Conservation (phyloP, 352 stramenopile species). For the Phytophthora hybrid region DNA sequence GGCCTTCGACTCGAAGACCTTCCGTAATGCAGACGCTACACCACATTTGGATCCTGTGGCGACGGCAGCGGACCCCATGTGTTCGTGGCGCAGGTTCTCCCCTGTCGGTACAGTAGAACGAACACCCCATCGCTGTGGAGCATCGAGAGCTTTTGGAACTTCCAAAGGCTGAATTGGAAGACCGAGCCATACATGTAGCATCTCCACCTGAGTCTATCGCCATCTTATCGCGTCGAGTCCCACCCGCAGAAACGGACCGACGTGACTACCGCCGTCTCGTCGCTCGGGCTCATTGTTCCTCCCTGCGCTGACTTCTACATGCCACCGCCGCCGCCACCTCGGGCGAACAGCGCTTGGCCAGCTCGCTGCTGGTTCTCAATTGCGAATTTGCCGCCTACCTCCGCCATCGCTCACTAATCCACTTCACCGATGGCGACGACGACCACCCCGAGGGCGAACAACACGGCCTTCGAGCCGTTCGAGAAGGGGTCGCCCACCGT, state of each 20-base stretch:
- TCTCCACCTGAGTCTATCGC: slow-evolving; percentile 1
- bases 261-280: slow-evolving; percentile 3
- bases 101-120: neutral
- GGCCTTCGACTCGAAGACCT: too few species aligned
- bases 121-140: neutral
- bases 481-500: slow-evolving; percentile 34
- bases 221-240: neutral
- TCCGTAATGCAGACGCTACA: too few species aligned
- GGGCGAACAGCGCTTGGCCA: neutral
- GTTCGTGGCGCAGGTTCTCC: neutral
- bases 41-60: too few species aligned
- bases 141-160: too few species aligned
- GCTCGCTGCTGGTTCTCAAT: slow-evolving; percentile 28
- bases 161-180: too few species aligned
- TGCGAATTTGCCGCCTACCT: slow-evolving; percentile 26
- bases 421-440: slow-evolving; percentile 12
- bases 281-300: slow-evolving; percentile 1
- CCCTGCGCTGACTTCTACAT: slow-evolving; percentile 23
- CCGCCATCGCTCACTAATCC: too few species aligned
- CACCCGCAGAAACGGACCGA: neutral
- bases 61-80: slow-evolving; percentile 1
- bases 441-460: slow-evolving; percentile 35
- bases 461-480: slow-evolving; percentile 33
- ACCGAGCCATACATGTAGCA: neutral
- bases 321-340: neutral